These are phyloP conservation scores for Hibiscus mutabilis DNA, from an alignment of 345 rosid species.

Conservation along the genomic window DNA sequence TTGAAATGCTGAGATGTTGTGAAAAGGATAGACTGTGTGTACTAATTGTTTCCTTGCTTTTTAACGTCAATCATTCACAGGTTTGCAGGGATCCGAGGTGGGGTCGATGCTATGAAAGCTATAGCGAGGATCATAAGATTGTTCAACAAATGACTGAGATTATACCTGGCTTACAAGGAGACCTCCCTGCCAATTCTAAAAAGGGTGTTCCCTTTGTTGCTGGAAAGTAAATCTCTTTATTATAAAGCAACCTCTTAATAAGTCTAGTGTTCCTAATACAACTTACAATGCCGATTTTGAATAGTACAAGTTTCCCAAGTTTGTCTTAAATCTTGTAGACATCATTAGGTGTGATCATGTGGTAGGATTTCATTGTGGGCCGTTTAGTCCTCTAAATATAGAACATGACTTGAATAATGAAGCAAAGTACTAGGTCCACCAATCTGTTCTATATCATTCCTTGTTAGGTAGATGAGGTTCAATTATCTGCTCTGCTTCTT, in stretches of 20 bases:
- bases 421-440: background rate
- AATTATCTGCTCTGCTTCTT: background rate
- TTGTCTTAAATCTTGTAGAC: conserved; percentile 1
- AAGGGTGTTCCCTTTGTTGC: conserved; percentile 57
- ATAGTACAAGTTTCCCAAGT: background rate
- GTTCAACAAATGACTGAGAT: conserved; percentile 62
- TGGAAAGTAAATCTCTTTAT: conserved; percentile 47
- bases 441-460: background rate
- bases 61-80: conserved; percentile 15
- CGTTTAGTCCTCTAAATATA: background rate
- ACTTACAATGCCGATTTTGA: background rate
- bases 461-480: background rate
- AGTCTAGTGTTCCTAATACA: background rate
- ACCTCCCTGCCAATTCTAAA: conserved; percentile 33
- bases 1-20: background rate
- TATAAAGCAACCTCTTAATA: background rate
- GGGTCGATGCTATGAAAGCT: conserved; percentile 82
- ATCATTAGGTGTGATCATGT: background rate
- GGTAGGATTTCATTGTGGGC: background rate
- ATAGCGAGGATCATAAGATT: conserved; percentile 56
- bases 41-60: background rate
- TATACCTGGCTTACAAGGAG: conserved; percentile 65
- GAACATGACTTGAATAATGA: background rate
- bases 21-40: background rate
- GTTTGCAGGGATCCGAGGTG: conserved; percentile 84